Evolutionary conservation across 192 early-diverging fungal species (phyloP).

Genomic region (Tieghemiomyces parasiticus): DNA sequence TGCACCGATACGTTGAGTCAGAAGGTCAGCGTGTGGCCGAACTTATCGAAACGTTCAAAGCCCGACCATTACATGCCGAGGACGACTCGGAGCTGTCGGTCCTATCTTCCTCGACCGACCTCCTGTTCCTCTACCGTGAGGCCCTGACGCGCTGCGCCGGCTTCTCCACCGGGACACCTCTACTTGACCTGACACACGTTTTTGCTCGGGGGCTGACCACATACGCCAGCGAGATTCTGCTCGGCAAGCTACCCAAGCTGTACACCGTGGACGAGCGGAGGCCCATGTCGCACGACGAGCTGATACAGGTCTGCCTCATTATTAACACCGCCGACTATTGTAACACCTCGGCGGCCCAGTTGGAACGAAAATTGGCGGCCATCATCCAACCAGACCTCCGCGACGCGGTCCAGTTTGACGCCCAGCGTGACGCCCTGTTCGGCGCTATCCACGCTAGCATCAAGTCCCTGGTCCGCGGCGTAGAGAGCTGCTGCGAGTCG

Average conservation of each 20-base stretch:
- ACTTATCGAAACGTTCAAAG: constrained; percentile 44
- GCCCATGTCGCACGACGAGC: constrained; percentile 42
- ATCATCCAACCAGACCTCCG: constrained; percentile 55
- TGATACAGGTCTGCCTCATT: constrained; percentile 57
- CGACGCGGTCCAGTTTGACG: constrained; percentile 50
- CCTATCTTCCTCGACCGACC: constrained; percentile 43
- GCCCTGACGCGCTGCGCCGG: constrained; percentile 73
- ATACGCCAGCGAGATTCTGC: constrained; percentile 67
- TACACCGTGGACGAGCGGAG: constrained; percentile 41
- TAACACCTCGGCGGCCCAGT: constrained; percentile 58
- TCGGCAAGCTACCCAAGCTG: constrained; percentile 52
- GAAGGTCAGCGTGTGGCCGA: constrained; percentile 50
- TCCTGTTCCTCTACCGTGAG: constrained; percentile 84
- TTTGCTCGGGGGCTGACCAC: constrained; percentile 64
- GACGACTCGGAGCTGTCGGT: constrained; percentile 28
- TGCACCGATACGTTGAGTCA: constrained; percentile 72
- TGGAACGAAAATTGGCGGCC: constrained; percentile 83
- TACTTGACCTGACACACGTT: constrained; percentile 64
- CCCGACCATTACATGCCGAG: constrained; percentile 19
- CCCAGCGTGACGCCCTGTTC: constrained; percentile 67
- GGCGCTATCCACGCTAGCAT: constrained; percentile 45
- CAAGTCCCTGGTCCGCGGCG: constrained; percentile 42
- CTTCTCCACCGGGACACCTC: constrained; percentile 69
- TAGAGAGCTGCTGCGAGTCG: constrained; percentile 53
- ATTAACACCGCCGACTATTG: constrained; percentile 96